Evolutionary conservation across 2,329 filamentous ascomycete genomes (phyloP).

Genomic region (Aspergillus flavus): DNA sequence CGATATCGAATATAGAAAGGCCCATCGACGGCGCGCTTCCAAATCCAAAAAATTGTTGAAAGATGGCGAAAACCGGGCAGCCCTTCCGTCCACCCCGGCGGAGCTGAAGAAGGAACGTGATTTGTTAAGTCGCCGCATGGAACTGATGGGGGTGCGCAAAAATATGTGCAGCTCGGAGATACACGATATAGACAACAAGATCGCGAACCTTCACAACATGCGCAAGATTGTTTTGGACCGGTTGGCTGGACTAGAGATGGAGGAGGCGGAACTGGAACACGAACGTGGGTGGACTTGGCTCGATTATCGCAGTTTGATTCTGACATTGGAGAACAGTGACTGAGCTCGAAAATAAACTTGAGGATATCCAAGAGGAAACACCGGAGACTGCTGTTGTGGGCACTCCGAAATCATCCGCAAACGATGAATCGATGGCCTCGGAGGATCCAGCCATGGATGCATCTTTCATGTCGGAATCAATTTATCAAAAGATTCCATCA

Average conservation of each 20-base stretch:
- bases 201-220: slow-evolving; percentile 90
- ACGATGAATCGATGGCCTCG: slow-evolving; percentile 56
- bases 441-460: slow-evolving; percentile 55
- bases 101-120: slow-evolving; percentile 80
- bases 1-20: slow-evolving; percentile 65
- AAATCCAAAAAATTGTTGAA: slow-evolving; percentile 74
- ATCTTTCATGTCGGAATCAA: slow-evolving; percentile 94
- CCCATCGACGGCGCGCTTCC: slow-evolving; percentile 68
- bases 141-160: slow-evolving; percentile 89
- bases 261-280: slow-evolving; percentile 86
- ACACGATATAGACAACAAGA: slow-evolving; percentile 93
- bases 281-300: slow-evolving; percentile 63
- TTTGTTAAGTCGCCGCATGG: slow-evolving; percentile 78
- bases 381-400: slow-evolving; percentile 32
- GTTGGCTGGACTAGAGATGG: slow-evolving; percentile 81
- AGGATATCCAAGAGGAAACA: slow-evolving; percentile 61
- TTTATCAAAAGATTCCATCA: slow-evolving; percentile 89
- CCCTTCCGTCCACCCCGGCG: slow-evolving; percentile 64
- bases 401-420: slow-evolving; percentile 39
- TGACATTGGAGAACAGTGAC: slow-evolving; percentile 44
- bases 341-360: slow-evolving; percentile 63
- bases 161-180: slow-evolving; percentile 98
- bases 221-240: slow-evolving; percentile 87
- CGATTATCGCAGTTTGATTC: not conserved
- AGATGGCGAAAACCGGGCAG: slow-evolving; percentile 59